Evolutionary conservation across 768 basidiomycete species (phyloP), one percentile per base, ranked within the genome.

Genomic region (Ramaria sp.): DNA sequence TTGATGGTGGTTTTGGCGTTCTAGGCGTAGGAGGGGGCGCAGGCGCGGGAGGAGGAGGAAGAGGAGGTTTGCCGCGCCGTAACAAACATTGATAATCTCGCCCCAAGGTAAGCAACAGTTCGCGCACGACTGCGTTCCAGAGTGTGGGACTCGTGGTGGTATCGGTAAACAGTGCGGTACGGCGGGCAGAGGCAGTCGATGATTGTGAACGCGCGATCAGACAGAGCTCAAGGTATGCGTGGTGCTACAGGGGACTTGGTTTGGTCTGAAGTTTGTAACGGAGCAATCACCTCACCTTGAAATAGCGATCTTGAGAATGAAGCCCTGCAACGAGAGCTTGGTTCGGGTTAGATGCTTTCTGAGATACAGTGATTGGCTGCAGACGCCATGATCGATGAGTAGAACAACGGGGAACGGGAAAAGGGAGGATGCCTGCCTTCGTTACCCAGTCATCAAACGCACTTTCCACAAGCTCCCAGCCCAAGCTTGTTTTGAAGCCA

Each of bases 51-150:
- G 65, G 54, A 58, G 65, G 51, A 9, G 70, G 63, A 1, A 46
- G 59, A 10, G 62, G 63, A 6, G 73, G 73, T 19, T 72, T 70
- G 0, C 88, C 88, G n/a, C 79, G 72, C 0, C 79, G 74, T 2
- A 85, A 69, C 49, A 90, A 71, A 0, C 73, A 70, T 62, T 85
- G 85, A 59, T 89, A 89, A 66, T 91, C 86, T 1, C 70, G 65
- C 9, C 86, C 88, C 1, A 91, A 72, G 7, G 77, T 65, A 10
- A 86, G 63, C 1, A 91, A 73, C 7, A 77, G 73, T 54, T 82
- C 80, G 4, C 86, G 76, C 7, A 72, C 72, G 33, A 89, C 69
- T 1, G 73, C 73, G 19, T 71, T 72, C 88, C 89, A 91, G 9
- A 87, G 68, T 52, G 71, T 80, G 0, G 82, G 83, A 7, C 70